Evolutionary conservation across 1,284 basidiomycete genomes (phyloP).

Genomic region (Rhodotorula glutinis): DNA sequence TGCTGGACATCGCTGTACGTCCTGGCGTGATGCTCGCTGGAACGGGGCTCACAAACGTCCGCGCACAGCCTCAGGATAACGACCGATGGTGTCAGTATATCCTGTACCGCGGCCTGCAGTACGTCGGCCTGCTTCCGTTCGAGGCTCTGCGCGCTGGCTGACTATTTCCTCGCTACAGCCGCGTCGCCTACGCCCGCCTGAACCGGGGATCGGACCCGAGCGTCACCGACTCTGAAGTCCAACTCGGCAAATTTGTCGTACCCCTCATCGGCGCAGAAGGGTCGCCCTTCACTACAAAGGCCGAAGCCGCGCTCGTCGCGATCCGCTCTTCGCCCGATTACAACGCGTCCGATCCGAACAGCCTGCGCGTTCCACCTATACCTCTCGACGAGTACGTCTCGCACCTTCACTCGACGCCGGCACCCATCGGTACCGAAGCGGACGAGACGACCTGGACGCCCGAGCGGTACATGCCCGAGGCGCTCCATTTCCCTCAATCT

Average conservation of each 20-base stretch:
- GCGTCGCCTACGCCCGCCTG: constrained; percentile 34
- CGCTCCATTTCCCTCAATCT: constrained; percentile 5
- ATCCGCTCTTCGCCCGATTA: neutral
- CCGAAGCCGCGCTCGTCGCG: neutral
- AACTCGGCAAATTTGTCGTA: constrained; percentile 40
- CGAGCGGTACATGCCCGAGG: constrained; percentile 8
- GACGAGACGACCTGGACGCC: constrained; percentile 8
- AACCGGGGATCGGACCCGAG: constrained; percentile 37
- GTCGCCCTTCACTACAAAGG: neutral
- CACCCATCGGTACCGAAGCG: neutral
- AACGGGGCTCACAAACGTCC: too few relatives aligned
- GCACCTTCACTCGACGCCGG: constrained; percentile 5
- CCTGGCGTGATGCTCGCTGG: too few relatives aligned
- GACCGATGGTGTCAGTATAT: constrained; percentile 75
- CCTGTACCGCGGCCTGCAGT: constrained; percentile 65
- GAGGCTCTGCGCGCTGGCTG: neutral
- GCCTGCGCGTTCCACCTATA: constrained; percentile 9
- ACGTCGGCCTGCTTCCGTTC: constrained; percentile 55
- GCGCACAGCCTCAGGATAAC: constrained; percentile 48
- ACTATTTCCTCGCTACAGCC: constrained; percentile 1
- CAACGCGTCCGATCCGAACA: neutral
- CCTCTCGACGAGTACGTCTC: constrained; percentile 11
- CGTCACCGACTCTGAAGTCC: constrained; percentile 43
- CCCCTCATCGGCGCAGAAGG: neutral
- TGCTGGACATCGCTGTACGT: constrained; percentile 66